Conservation (phyloP, 352 stramenopile species). For the Pilasporangium apinafurcum region DNA sequence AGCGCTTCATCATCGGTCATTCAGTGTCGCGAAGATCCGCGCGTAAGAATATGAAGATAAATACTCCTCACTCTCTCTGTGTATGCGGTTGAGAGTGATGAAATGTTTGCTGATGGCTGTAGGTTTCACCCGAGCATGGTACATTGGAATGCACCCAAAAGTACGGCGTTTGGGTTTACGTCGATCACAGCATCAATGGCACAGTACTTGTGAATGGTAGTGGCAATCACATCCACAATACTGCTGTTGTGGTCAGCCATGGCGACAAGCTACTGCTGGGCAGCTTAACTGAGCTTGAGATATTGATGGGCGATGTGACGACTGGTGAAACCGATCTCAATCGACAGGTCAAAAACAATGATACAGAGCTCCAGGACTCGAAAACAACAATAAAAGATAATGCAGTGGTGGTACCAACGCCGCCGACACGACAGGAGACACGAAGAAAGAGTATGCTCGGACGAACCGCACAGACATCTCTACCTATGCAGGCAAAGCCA, state of each 20-base stretch:
- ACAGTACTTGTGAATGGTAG: conserved; percentile 31
- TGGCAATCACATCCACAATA: conserved; percentile 23
- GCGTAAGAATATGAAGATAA: not conserved
- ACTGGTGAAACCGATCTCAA: conserved; percentile 1
- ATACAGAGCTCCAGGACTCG: not conserved
- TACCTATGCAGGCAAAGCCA: too few species aligned
- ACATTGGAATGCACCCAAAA: conserved; percentile 43
- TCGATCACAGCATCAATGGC: conserved; percentile 58
- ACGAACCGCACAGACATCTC: too few species aligned
- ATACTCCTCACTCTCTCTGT: conserved; percentile 1
- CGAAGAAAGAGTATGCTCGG: too few species aligned
- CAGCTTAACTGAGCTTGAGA: conserved; percentile 41
- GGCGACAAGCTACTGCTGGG: conserved; percentile 55
- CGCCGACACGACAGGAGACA: too few species aligned
- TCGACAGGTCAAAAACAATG: not conserved
- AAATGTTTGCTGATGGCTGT: not conserved
- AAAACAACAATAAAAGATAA: too few species aligned
- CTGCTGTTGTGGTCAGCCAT: conserved; percentile 44
- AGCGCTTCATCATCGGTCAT: conserved; percentile 10
- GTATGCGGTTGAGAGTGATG: not conserved
- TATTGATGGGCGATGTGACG: conserved; percentile 12
- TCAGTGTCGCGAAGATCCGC: conserved; percentile 11
- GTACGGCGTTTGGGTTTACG: conserved; percentile 65
- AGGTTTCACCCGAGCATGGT: conserved; percentile 22
- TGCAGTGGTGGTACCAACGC: too few species aligned